Base-by-base conservation (phyloP, 2,329 filamentous ascomycete species). In the Neopestalotiopsis sp. region DNA sequence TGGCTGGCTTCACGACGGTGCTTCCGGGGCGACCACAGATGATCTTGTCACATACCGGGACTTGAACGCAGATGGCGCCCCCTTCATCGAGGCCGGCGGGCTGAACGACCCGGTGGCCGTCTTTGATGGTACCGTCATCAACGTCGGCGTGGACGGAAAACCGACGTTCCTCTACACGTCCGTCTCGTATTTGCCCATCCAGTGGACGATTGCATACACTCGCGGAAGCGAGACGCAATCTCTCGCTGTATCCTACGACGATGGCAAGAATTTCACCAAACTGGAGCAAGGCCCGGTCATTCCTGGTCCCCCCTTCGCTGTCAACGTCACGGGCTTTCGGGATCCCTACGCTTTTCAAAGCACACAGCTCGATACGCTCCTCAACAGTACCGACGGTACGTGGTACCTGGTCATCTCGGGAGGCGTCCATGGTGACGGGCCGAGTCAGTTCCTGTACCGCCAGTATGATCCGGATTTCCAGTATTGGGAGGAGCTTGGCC, bases 141-240 rank as follows among this genome's bases (percentile, higher is more conserved):
- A 83, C 10, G 73, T 68, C 3, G 82, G 82, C 10, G 81, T 84
- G 70, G 79, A 82, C 28, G 82, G 81, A 17, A 79, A 77, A 5
- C 81, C 82, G 3, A 85, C 82, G 0, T 74, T 84, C 10, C 74
- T 85, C 2, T 85, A 85, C 69, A 84, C 83, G 3, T 82, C 81
- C 1, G 81, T 85, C 13, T 79, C 79, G 20, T 82, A 79, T 69
- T 72, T 84, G 7, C 83, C 83, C 0, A 84, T 85, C 13, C 79
- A 83, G 53, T 85, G 82, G 82, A 84, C 81, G 9, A 78, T 84
- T 49, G 75, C 77, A 32, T 84, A 85, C 69, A 82, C 79, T n/a
- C 79, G 81, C 10, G 82, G 81, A 7, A 81, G 81, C 49, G 84
- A 86, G 70, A 82, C 82, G 0, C 82, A 85, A 65, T 81, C 80